phyloP scores from a whole-genome alignment of 208 protist genomes.

The Phytomonas sp. region DNA sequence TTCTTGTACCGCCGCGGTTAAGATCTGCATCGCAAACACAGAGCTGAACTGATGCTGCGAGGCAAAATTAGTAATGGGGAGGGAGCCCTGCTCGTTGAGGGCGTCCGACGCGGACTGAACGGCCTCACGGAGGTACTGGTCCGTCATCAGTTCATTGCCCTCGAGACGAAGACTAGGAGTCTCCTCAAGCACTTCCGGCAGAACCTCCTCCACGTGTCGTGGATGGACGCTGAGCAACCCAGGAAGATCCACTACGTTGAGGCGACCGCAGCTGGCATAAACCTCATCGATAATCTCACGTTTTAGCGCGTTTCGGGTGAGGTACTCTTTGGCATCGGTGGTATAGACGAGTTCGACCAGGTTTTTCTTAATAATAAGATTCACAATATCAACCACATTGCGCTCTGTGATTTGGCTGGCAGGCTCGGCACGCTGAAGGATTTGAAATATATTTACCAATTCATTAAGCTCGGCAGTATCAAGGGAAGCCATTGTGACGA shows the following conservation, averaged over 20 bases:
- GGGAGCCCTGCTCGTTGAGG: conserved; percentile 56
- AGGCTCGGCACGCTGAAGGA: conserved; percentile 51
- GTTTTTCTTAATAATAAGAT: conserved; percentile 51
- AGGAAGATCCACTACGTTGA: conserved; percentile 70
- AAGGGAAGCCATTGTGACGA: conserved; percentile 12
- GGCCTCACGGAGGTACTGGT: conserved; percentile 44
- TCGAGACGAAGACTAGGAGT: conserved; percentile 38
- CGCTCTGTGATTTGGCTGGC: conserved; percentile 67
- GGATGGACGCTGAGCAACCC: conserved; percentile 59
- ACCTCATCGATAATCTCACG: conserved; percentile 76
- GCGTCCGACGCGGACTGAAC: conserved; percentile 36
- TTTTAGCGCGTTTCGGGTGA: conserved; percentile 73
- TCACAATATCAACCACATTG: conserved; percentile 78
- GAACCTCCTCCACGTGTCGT: conserved; percentile 54
- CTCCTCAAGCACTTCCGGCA: conserved; percentile 52
- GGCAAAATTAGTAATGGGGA: conserved; percentile 51
- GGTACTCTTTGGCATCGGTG: conserved; percentile 73
- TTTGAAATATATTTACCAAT: conserved; percentile 60
- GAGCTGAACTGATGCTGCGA: conserved; percentile 55
- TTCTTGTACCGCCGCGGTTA: conserved; percentile 32
- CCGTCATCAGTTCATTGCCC: conserved; percentile 59
- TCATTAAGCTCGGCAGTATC: conserved; percentile 46
- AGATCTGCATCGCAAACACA: conserved; percentile 38
- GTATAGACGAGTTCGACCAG: conserved; percentile 72
- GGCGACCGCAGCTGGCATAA: conserved; percentile 48